A percentile compares a stretch with the other conserved stretches of the same genome.
Conservation (phyloP, 129 eudicot species). For the sunflower (Helianthus annuus) region DNA sequence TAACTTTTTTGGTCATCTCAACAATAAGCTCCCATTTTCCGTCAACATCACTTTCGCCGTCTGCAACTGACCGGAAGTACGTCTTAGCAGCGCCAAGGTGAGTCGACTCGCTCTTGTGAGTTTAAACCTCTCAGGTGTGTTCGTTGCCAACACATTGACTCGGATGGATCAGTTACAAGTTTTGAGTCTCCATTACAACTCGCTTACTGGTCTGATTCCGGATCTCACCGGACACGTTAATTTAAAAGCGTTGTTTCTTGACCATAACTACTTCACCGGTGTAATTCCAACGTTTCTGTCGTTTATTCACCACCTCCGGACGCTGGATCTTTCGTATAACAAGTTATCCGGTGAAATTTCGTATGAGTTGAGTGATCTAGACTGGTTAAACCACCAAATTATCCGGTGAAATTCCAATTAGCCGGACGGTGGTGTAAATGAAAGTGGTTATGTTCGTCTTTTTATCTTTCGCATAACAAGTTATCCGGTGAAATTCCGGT, state of each 20-base stretch:
- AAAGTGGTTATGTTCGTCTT: too few species aligned
- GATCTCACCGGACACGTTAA: conserved; percentile 56
- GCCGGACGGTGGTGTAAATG: too few species aligned
- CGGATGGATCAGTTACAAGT: conserved; percentile 64
- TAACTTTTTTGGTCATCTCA: not conserved
- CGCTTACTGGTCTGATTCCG: conserved; percentile 79
- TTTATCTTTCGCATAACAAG: too few species aligned
- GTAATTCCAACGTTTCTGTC: conserved; percentile 57
- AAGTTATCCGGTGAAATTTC: conserved; percentile 61
- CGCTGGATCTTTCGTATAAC: conserved; percentile 36
- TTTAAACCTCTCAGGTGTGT: conserved; percentile 55
- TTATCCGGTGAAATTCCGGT: too few species aligned
- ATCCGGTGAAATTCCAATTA: too few species aligned
- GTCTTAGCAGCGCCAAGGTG: conserved; percentile 28
- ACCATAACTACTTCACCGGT: conserved; percentile 61
- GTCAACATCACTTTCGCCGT: conserved; percentile 9
- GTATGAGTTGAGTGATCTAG: conserved; percentile 31
- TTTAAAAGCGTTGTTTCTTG: conserved; percentile 62
- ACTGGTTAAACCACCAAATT: conserved; percentile 39
- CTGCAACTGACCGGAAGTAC: conserved; percentile 78
- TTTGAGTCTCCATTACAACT: conserved; percentile 70
- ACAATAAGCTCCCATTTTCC: conserved; percentile 41
- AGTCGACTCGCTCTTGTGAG: conserved; percentile 51
- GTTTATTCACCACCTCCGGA: conserved; percentile 59
- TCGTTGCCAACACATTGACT: conserved; percentile 50